A percentile compares a stretch with the other conserved stretches of the same genome.
phyloP scores from a whole-genome alignment of 495 filamentous ascomycete species.

The Penicillium robsamsonii region DNA sequence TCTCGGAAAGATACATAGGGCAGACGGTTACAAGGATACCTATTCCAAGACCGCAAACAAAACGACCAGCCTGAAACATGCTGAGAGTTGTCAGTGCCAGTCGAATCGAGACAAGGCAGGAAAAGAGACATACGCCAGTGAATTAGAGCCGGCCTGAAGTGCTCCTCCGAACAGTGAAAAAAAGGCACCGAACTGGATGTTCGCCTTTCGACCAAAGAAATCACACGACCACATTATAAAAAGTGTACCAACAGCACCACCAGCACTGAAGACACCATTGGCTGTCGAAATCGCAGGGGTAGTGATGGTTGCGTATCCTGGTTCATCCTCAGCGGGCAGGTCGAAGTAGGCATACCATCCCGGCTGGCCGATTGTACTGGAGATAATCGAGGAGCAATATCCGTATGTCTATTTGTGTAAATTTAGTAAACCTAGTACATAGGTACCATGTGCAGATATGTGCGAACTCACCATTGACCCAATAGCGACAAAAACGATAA shows the following conservation, averaged over 20 bases:
- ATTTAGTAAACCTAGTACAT: neutral
- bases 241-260: conserved; percentile 42
- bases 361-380: conserved; percentile 53
- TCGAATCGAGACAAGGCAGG: neutral
- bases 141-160: conserved; percentile 43
- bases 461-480: conserved; percentile 35
- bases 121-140: conserved; percentile 28
- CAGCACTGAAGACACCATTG: conserved; percentile 50
- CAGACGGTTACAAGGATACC: conserved; percentile 46
- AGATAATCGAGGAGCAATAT: conserved; percentile 51
- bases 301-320: conserved; percentile 46
- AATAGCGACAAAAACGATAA: conserved; percentile 37
- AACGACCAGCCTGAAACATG: conserved; percentile 51
- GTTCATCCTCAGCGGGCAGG: conserved; percentile 36
- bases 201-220: conserved; percentile 40
- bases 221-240: conserved; percentile 48
- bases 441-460: neutral
- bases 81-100: conserved; percentile 13
- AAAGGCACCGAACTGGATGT: conserved; percentile 45
- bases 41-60: conserved; percentile 48
- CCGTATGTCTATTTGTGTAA: conserved; percentile 36
- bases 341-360: conserved; percentile 49
- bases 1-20: conserved; percentile 47
- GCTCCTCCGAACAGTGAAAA: conserved; percentile 46
- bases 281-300: conserved; percentile 46